phyloP scores from a whole-genome alignment of 805 yeast genomes.

The Pichia manshurica region DNA sequence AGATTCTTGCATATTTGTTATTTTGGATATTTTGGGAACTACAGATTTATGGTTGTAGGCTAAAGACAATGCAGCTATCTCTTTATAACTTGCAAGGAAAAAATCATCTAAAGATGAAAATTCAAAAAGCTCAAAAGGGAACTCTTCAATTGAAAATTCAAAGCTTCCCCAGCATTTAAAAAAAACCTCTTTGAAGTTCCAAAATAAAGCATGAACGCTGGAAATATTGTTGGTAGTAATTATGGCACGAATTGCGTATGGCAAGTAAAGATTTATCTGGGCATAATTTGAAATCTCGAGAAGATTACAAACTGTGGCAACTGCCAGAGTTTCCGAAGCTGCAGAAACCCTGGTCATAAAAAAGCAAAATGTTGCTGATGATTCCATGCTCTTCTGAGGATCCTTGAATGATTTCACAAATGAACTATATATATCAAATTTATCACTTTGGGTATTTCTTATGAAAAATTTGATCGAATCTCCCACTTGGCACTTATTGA shows the following conservation, averaged over 20 bases:
- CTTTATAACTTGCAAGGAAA: slow-evolving; percentile 29
- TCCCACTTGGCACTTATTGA: slow-evolving; percentile 4
- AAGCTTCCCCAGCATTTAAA: slow-evolving; percentile 41
- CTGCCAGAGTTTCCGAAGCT: slow-evolving; percentile 28
- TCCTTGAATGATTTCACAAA: slow-evolving; percentile 27
- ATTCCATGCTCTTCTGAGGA: slow-evolving; percentile 37
- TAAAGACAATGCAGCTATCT: slow-evolving; percentile 36
- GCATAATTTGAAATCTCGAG: slow-evolving; percentile 35
- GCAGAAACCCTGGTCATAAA: slow-evolving; percentile 32
- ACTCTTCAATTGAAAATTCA: slow-evolving; percentile 26
- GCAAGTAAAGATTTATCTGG: slow-evolving; percentile 30
- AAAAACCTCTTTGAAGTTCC: slow-evolving; percentile 30
- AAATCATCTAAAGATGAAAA: slow-evolving; percentile 30
- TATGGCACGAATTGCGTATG: slow-evolving; percentile 24
- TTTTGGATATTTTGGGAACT: slow-evolving; percentile 16
- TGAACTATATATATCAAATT: slow-evolving; percentile 28
- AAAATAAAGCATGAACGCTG: slow-evolving; percentile 25
- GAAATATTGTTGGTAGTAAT: slow-evolving; percentile 17
- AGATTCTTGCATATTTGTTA: slow-evolving; percentile 3
- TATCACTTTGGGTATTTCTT: slow-evolving; percentile 4
- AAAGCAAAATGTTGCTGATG: slow-evolving; percentile 33
- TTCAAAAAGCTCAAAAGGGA: slow-evolving; percentile 40
- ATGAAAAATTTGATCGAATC: slow-evolving; percentile 2
- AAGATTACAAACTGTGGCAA: slow-evolving; percentile 36
- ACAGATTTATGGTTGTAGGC: slow-evolving; percentile 22